Evolutionary conservation across 2,329 filamentous ascomycete genomes (phyloP).

Genomic region (Phialophora verrucosa): DNA sequence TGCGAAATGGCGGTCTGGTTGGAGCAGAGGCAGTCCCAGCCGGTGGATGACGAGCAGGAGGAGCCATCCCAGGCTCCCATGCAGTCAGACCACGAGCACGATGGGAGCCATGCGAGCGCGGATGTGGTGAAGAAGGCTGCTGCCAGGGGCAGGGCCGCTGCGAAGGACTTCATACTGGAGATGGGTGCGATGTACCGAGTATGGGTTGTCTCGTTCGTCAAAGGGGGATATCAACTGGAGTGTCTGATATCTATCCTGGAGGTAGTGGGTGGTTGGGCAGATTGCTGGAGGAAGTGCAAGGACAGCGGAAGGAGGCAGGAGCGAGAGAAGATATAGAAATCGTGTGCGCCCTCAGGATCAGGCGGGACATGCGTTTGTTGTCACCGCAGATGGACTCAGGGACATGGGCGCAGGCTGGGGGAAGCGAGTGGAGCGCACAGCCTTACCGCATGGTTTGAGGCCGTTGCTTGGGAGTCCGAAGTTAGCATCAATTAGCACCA

Average conservation of each 20-base stretch:
- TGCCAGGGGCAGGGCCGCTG: constrained; percentile 29
- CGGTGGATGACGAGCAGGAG: constrained; percentile 31
- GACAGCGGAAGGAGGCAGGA: constrained; percentile 14
- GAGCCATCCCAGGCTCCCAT: constrained; percentile 38
- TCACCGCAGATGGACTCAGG: constrained; percentile 5
- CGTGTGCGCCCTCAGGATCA: constrained; percentile 11
- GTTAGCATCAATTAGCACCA: constrained; percentile 22
- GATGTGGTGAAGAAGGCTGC: constrained; percentile 35
- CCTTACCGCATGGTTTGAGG: constrained; percentile 28
- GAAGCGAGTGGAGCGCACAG: constrained; percentile 25
- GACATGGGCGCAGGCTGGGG: background rate
- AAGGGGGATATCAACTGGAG: background rate
- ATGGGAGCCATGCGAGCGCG: constrained; percentile 36
- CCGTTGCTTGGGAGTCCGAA: constrained; percentile 26
- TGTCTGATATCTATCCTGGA: constrained; percentile 1
- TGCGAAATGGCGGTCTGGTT: constrained; percentile 39
- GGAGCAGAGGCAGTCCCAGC: constrained; percentile 40
- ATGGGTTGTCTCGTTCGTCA: background rate
- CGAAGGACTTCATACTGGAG: constrained; percentile 37
- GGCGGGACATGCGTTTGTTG: constrained; percentile 22
- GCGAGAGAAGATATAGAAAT: constrained; percentile 31
- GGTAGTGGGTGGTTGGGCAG: constrained; percentile 1
- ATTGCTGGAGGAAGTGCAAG: constrained; percentile 18
- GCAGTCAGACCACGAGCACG: constrained; percentile 39
- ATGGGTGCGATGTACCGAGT: constrained; percentile 4